Evolutionary conservation across 768 basidiomycete genomes (phyloP).

Genomic region (Boletus bicolor): DNA sequence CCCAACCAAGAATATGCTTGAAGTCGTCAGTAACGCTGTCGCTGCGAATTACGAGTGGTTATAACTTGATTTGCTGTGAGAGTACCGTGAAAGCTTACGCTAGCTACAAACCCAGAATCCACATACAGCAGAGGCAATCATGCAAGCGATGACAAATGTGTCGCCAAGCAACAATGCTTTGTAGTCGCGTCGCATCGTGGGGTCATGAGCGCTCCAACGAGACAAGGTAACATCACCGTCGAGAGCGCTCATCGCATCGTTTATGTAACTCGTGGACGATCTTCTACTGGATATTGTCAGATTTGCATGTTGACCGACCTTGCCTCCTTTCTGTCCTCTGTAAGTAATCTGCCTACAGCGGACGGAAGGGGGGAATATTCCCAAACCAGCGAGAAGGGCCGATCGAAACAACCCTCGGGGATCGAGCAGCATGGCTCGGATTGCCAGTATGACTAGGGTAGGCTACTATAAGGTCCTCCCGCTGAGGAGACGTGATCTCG

Average conservation of each 20-base stretch:
- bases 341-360: conserved; percentile 22
- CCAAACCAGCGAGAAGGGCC: background rate
- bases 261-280: background rate
- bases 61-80: background rate
- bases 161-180: background rate
- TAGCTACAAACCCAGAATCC: background rate
- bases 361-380: conserved; percentile 19
- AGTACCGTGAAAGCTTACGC: background rate
- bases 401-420: background rate
- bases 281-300: background rate
- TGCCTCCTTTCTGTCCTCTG: conserved; percentile 23
- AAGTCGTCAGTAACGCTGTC: background rate
- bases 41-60: background rate
- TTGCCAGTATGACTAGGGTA: background rate
- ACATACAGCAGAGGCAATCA: background rate
- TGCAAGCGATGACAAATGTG: background rate
- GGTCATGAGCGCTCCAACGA: background rate
- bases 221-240: background rate
- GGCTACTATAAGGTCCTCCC: background rate
- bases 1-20: background rate
- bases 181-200: too few species aligned
- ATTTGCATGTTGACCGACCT: background rate
- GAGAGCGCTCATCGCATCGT: background rate
- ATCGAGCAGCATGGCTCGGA: background rate
- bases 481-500: background rate